Evolutionary conservation across 495 filamentous ascomycete species (phyloP).

Genomic region (Xanthoparmelia taractica): DNA sequence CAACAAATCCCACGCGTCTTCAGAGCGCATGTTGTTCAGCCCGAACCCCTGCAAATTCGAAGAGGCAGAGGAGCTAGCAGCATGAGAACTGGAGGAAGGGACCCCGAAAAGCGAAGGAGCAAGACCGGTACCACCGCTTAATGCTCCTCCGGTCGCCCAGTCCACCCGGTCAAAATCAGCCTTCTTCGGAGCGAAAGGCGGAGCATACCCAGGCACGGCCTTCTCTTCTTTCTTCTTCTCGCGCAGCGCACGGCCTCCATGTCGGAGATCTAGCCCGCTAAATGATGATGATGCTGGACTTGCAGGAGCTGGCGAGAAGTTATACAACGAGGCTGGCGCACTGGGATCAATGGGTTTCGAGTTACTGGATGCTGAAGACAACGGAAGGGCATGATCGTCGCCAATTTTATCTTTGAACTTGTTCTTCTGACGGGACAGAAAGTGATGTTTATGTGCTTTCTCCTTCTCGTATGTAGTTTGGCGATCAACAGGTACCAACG

Average conservation of each 20-base stretch:
- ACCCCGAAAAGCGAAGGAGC: slow-evolving; percentile 29
- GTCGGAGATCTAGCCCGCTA: slow-evolving; percentile 74
- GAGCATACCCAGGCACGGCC: slow-evolving; percentile 32
- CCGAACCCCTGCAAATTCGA: slow-evolving; percentile 52
- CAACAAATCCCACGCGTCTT: slow-evolving; percentile 94
- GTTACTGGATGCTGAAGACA: slow-evolving; percentile 87
- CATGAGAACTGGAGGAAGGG: slow-evolving; percentile 24
- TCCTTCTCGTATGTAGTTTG: slow-evolving; percentile 40
- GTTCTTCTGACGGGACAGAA: slow-evolving; percentile 84
- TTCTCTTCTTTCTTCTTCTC: slow-evolving; percentile 89
- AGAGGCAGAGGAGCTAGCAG: slow-evolving; percentile 25
- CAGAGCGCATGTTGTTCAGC: slow-evolving; percentile 70
- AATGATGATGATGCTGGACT: slow-evolving; percentile 59
- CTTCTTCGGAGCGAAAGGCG: slow-evolving; percentile 26
- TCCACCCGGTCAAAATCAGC: slow-evolving; percentile 39
- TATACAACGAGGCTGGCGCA: slow-evolving; percentile 81
- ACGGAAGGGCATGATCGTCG: slow-evolving; percentile 69
- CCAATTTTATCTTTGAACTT: slow-evolving; percentile 67
- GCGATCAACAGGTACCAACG: slow-evolving; percentile 50
- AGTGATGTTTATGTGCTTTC: slow-evolving; percentile 64
- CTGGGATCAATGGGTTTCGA: slow-evolving; percentile 77
- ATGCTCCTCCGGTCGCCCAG: slow-evolving; percentile 27
- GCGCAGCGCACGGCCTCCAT: slow-evolving; percentile 74
- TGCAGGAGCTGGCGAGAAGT: slow-evolving; percentile 65
- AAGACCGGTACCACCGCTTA: slow-evolving; percentile 22